Conservation (phyloP, 805 yeast species). For the Starmerella vaccinii region DNA sequence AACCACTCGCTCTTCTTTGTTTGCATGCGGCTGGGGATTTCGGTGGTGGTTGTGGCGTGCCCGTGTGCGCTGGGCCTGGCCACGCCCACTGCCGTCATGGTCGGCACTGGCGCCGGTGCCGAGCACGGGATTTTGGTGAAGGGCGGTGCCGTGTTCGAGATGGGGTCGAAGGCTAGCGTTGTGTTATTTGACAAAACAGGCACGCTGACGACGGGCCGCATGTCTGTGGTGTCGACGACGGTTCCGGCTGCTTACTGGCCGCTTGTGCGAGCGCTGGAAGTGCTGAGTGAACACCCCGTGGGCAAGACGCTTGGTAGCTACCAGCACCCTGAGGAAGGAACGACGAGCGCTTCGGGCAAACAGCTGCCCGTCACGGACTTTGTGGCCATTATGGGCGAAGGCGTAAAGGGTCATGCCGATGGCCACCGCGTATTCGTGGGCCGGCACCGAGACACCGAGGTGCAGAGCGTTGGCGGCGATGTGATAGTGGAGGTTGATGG, state of each 20-base stretch:
- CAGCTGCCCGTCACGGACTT: background rate
- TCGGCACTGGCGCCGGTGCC: conserved; percentile 96
- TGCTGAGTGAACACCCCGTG: conserved; percentile 76
- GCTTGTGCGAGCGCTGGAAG: conserved; percentile 50
- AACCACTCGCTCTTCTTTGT: conserved; percentile 51
- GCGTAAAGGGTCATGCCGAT: conserved; percentile 11
- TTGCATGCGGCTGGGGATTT: conserved; percentile 69
- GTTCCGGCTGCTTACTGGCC: conserved; percentile 39
- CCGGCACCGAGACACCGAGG: conserved; percentile 27
- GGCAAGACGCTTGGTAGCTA: conserved; percentile 51
- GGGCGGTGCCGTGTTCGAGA: conserved; percentile 84
- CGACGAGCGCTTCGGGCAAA: background rate
- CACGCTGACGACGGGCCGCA: conserved; percentile 76
- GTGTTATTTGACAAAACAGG: conserved; percentile 93
- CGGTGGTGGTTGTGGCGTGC: conserved; percentile 94
- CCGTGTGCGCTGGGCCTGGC: conserved; percentile 97
- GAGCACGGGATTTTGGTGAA: conserved; percentile 78
- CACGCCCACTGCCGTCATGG: conserved; percentile 98
- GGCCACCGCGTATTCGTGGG: conserved; percentile 42
- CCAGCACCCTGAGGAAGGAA: conserved; percentile 12
- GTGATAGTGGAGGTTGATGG: conserved; percentile 52
- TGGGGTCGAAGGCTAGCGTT: conserved; percentile 50
- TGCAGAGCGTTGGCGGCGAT: conserved; percentile 38
- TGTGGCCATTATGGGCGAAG: conserved; percentile 14
- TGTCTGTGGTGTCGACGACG: conserved; percentile 38